Conservation (phyloP, 148 eudicot genomes). For the Chenopodium berlandieri region DNA sequence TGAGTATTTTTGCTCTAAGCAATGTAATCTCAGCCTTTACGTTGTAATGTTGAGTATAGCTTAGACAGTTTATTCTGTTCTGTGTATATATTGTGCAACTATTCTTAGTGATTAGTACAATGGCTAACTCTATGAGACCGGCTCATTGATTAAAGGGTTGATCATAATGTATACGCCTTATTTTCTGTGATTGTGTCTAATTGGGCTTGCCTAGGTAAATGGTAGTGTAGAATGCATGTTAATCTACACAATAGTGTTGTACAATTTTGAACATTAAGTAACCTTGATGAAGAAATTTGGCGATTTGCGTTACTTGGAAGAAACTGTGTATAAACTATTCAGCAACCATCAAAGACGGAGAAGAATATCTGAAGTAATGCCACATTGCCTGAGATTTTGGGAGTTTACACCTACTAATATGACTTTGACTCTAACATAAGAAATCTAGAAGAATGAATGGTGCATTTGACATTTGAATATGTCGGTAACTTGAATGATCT, state of each 20-base stretch:
- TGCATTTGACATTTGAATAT: background rate
- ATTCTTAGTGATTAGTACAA: constrained; percentile 6
- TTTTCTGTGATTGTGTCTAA: too few species aligned
- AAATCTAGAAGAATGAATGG: background rate
- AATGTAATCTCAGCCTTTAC: constrained; percentile 1
- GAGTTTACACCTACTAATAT: background rate
- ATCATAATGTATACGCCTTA: background rate
- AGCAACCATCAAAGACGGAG: background rate
- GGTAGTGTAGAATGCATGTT: background rate
- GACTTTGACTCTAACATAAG: background rate
- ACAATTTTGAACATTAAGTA: background rate
- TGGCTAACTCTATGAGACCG: background rate
- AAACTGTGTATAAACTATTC: background rate
- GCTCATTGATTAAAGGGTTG: background rate
- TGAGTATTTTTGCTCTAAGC: background rate
- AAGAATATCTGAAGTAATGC: background rate
- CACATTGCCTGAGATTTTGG: background rate
- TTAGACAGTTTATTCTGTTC: background rate
- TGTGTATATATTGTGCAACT: constrained; percentile 17
- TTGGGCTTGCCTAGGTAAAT: background rate
- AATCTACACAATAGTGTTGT: background rate
- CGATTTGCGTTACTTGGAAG: background rate
- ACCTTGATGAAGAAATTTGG: background rate
- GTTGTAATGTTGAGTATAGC: constrained; percentile 7
- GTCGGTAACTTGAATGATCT: background rate